phyloP scores from a whole-genome alignment of 2,329 filamentous ascomycete species.

The Pseudodiploospora longispora region DNA sequence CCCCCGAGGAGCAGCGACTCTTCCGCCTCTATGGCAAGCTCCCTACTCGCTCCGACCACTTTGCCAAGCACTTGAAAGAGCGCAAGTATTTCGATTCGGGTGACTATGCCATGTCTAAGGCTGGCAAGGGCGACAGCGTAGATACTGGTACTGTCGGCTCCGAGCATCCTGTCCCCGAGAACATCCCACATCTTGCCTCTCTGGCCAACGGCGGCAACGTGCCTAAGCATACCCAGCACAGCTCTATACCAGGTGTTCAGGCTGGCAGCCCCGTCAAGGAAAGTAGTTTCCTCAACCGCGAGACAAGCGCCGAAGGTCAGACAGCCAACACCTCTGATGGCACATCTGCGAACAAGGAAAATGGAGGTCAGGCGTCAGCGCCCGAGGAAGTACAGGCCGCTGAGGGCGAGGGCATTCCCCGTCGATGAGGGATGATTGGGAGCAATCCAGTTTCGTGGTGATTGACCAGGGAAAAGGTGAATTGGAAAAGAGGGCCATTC shows the following conservation, averaged over 20 bases:
- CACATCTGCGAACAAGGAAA: slow-evolving; percentile 24
- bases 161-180: slow-evolving; percentile 89
- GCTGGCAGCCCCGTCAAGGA: slow-evolving; percentile 84
- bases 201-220: slow-evolving; percentile 38
- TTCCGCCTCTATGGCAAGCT: slow-evolving; percentile 98
- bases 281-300: slow-evolving; percentile 75
- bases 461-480: too few species aligned
- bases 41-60: slow-evolving; percentile 88
- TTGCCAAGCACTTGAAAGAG: slow-evolving; percentile 98
- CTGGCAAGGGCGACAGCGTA: slow-evolving; percentile 89
- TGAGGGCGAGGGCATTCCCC: slow-evolving; percentile 43
- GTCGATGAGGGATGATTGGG: slow-evolving; percentile 43
- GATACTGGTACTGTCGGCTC: slow-evolving; percentile 91
- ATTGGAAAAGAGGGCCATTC: too few species aligned
- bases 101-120: slow-evolving; percentile 94
- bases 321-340: slow-evolving; percentile 2
- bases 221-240: slow-evolving; percentile 32
- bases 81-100: slow-evolving; percentile 98
- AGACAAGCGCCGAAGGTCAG: slow-evolving; percentile 60
- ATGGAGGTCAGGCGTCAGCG: slow-evolving; percentile 15
- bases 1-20: slow-evolving; percentile 89
- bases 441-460: too few species aligned
- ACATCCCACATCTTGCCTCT: slow-evolving; percentile 82
- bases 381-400: too few species aligned
- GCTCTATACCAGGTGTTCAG: slow-evolving; percentile 40